Conservation (phyloP, 106 monocot genomes). For the Dactylorhiza incarnata region DNA sequence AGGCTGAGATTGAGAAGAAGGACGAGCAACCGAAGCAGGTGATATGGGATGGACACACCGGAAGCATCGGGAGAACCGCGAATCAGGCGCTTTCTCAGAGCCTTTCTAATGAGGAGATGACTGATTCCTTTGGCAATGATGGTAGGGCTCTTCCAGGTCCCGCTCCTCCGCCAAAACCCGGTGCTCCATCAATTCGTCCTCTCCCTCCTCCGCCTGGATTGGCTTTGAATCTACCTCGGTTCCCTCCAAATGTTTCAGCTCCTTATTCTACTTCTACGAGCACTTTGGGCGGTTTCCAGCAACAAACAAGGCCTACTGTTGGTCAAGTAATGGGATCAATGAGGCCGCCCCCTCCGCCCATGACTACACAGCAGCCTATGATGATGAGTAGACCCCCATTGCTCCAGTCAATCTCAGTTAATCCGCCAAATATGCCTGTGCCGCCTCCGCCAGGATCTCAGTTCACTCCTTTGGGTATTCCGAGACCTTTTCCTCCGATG, state of each 20-base stretch:
- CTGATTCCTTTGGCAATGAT: conserved; percentile 31
- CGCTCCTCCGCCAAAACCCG: conserved; percentile 64
- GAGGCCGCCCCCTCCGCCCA: conserved; percentile 45
- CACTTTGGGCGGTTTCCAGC: conserved; percentile 16
- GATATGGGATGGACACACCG: conserved; percentile 96
- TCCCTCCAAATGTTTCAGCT: conserved; percentile 24
- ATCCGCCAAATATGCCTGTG: conserved; percentile 41
- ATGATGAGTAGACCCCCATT: conserved; percentile 40
- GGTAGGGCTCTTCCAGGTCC: conserved; percentile 55
- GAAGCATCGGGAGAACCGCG: conserved; percentile 93
- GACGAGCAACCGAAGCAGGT: conserved; percentile 96
- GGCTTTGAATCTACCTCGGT: conserved; percentile 66
- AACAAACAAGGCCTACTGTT: conserved; percentile 35
- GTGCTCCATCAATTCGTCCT: conserved; percentile 62
- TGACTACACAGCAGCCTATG: conserved; percentile 35
- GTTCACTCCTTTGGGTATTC: conserved; percentile 32
- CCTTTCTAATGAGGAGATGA: conserved; percentile 43
- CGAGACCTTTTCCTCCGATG: conserved; percentile 42
- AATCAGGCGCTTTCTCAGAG: conserved; percentile 81
- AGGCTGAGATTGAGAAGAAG: conserved; percentile 97
- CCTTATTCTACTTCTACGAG: conserved; percentile 35
- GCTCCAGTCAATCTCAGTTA: conserved; percentile 34
- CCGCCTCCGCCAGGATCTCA: conserved; percentile 79
- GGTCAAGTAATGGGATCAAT: conserved; percentile 24
- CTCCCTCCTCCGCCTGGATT: conserved; percentile 78